Evolutionary conservation across 2,329 filamentous ascomycete species (phyloP).

Genomic region (Hirsutella minnesotensis): DNA sequence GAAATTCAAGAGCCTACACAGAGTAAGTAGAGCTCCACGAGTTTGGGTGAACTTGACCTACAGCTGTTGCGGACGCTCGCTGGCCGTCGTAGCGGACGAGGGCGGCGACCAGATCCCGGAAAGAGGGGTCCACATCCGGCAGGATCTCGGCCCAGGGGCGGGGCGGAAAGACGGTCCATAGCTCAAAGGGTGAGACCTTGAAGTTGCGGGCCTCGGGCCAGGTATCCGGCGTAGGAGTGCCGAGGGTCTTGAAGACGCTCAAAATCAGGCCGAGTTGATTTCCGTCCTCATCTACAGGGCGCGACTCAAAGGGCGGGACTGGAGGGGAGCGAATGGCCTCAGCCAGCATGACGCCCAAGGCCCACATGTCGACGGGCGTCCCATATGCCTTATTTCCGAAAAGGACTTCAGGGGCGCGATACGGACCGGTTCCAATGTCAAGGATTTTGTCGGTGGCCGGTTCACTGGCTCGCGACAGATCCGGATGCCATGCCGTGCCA

Average conservation of each 20-base stretch:
- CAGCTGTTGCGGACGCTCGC: conserved; percentile 51
- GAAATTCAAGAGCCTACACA: conserved; percentile 12
- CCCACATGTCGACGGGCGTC: conserved; percentile 76
- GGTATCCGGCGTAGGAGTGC: conserved; percentile 64
- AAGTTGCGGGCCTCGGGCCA: conserved; percentile 74
- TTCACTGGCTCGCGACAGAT: conserved; percentile 48
- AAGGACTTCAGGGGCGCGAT: conserved; percentile 79
- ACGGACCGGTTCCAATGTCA: conserved; percentile 86
- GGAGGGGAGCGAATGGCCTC: conserved; percentile 51
- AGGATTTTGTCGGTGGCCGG: conserved; percentile 63
- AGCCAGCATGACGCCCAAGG: conserved; percentile 69
- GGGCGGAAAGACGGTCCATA: conserved; percentile 64
- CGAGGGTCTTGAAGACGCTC: conserved; percentile 84
- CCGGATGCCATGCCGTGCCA: conserved; percentile 75
- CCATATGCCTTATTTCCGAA: conserved; percentile 73
- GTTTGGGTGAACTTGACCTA: conserved; percentile 7
- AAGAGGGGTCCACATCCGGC: conserved; percentile 42
- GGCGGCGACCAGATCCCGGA: conserved; percentile 51
- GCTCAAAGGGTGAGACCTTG: conserved; percentile 72
- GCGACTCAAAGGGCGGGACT: conserved; percentile 69
- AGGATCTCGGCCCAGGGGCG: conserved; percentile 61
- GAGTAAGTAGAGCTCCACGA: not conserved
- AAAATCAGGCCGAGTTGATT: conserved; percentile 85
- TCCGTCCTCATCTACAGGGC: conserved; percentile 60
- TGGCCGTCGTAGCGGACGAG: conserved; percentile 63